Evolutionary conservation across 345 rosid genomes (phyloP).

Genomic region (Populus ilicifolia): DNA sequence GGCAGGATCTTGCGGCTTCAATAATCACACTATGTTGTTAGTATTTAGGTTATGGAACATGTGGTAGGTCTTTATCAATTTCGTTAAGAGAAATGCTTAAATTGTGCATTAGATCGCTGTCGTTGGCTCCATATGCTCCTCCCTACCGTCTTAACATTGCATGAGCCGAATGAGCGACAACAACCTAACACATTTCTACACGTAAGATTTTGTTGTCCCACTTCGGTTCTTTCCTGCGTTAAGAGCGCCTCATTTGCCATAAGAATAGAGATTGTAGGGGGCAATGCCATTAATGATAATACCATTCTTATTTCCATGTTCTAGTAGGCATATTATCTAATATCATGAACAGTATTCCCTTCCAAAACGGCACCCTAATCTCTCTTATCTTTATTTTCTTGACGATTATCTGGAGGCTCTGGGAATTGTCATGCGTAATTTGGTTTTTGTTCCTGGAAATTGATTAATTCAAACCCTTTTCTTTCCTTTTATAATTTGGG

Average conservation of each 20-base stretch:
- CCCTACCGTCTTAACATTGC: conserved; percentile 18
- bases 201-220: conserved; percentile 18
- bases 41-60: not conserved
- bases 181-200: conserved; percentile 9
- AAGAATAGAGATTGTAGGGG: not conserved
- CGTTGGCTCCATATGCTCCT: conserved; percentile 25
- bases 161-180: conserved; percentile 17
- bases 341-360: not conserved
- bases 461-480: no score
- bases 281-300: not conserved
- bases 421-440: not conserved
- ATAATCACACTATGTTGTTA: not conserved
- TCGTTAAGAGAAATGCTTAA: conserved; percentile 6
- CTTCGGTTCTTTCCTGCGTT: not conserved
- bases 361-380: not conserved
- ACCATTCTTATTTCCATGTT: not conserved
- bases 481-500: no score
- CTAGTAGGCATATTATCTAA: not conserved
- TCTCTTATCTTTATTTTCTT: not conserved
- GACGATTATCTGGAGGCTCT: not conserved
- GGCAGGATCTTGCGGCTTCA: conserved; percentile 1
- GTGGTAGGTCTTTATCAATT: conserved; percentile 23
- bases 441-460: no score
- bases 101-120: conserved; percentile 12
- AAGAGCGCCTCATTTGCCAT: not conserved